Evolutionary conservation across 495 filamentous ascomycete species (phyloP), one percentile per base, ranked within the genome.

Genomic region (Penicillium subrubescens): DNA sequence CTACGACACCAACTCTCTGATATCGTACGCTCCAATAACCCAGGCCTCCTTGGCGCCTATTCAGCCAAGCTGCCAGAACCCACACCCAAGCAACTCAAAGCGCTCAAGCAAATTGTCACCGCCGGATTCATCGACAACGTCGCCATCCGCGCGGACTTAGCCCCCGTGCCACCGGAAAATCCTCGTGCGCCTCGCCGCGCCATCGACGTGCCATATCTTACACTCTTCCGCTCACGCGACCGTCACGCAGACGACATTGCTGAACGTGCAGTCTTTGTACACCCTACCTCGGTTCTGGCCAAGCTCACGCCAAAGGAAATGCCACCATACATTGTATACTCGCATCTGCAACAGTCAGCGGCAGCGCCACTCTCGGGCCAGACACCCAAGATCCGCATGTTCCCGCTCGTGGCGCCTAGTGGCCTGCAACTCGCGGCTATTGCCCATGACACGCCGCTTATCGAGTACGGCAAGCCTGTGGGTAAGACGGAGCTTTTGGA

Each of bases 91-190:
- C 90, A 96, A 66, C 73, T 94, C 34, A 89, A 91, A 65, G 88
- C 92, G 0, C 83, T 99, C 10, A 93, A 94, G 70, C 92, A 97
- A 72, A 94, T 98, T 71, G 86, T 92, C 54, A 91, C 94, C 0
- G 90, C 93, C 0, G 96, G 93, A 3, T 99, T 97, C 80, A 89
- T 99, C 66, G 96, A 98, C 79, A 90, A 97, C 62, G 84, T 99
- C 55, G 96, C 96, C 57, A 94, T 98, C 71, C 92, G 95, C 63
- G 92, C 93, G 3, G 94, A 98, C 73, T 81, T 94, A 11, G 82
- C 90, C 0, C 91, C 92, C 5, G 82, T 82, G 19, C 90, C 92
- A 1, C 91, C 91, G 3, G 88, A 90, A 59, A 81, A 86, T 61
- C 73, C 81, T 5, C 83, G 91, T 21, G 92, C 90, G 39, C 91